A percentile compares a stretch with the other conserved stretches of the same genome.
These are phyloP conservation scores for Colletotrichum nymphaeae DNA, from an alignment of 2,329 filamentous ascomycete genomes.

Conservation along the genomic window DNA sequence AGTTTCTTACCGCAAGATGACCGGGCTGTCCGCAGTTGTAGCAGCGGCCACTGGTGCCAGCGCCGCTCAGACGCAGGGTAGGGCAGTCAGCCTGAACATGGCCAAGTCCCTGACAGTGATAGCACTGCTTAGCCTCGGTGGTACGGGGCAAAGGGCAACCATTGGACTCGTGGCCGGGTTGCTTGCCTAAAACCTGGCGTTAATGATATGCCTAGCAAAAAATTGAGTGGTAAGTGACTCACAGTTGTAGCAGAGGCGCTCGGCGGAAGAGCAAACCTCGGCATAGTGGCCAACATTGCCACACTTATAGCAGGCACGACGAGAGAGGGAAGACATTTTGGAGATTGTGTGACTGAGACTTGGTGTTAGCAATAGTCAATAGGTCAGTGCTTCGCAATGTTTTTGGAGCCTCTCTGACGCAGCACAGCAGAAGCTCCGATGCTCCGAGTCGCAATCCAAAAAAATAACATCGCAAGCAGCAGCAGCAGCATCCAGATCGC, in stretches of 20 bases:
- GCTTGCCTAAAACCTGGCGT: conserved; percentile 71
- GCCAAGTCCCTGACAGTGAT: conserved; percentile 98
- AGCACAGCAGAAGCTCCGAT: background rate
- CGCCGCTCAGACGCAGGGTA: conserved; percentile 90
- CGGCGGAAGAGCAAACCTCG: conserved; percentile 97
- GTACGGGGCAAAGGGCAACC: conserved; percentile 96
- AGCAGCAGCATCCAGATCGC: background rate
- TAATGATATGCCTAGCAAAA: background rate
- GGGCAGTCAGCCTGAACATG: conserved; percentile 99
- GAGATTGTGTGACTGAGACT: conserved; percentile 36
- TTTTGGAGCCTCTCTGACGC: background rate
- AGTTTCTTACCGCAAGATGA: conserved; percentile 81
- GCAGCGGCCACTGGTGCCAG: conserved; percentile 86
- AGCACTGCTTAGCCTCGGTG: conserved; percentile 99
- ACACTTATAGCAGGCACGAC: conserved; percentile 86
- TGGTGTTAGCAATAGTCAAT: conserved; percentile 39
- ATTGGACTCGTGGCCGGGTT: conserved; percentile 96
- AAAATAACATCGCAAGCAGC: background rate
- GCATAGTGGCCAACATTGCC: conserved; percentile 84
- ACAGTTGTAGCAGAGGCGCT: conserved; percentile 99
- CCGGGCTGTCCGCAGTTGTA: conserved; percentile 96
- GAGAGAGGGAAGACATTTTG: conserved; percentile 82
- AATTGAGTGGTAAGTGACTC: conserved; percentile 51
- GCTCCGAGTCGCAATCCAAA: background rate
- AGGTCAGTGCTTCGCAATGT: background rate